Evolutionary conservation across 495 filamentous ascomycete species (phyloP), one percentile per base, ranked within the genome.

Genomic region (Xylaria cubensis): DNA sequence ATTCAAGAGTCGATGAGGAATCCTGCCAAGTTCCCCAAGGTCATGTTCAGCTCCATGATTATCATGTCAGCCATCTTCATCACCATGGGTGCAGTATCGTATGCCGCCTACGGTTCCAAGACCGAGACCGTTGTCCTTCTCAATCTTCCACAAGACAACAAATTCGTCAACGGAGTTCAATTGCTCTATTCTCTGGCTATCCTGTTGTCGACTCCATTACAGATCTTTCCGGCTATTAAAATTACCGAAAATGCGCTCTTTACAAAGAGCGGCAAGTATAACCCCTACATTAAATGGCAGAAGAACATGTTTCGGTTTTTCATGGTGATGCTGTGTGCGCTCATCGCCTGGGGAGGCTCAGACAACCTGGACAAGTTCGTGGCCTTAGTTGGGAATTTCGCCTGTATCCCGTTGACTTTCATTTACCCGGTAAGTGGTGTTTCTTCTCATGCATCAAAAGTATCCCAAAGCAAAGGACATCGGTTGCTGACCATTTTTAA

Each of bases 321-420:
- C 76, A 88, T 97, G 51, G 96, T 98, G 67, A 87, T 92, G 73
- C 77, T 94, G 42, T 98, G 95, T 77, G 92, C 94, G 3, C 76
- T 92, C 51, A 90, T 98, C 73, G 94, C 94, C 1, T 98, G 94
- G 94, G 89, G 89, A 70, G 96, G 96, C 66, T 94, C 96, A 4
- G 92, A 93, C 73, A 92, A 98, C 83, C 85, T 99, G 68, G 96
- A 99, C 83, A 98, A 98, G 80, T 98, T 99, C 79, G 96, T 99
- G 24, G 91, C 94, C 19, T 85, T 99, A 32, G 94, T 98, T 29
- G 96, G 96, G 68, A 97, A 94, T 82, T 98, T 99, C 84, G 96
- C 96, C 72, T 99, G 96, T 82, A 94, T 99, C 77, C 96, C 96
- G 39, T 84, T 99, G 73, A 95, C 98, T 74, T 98, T 97, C 77